Evolutionary conservation across 75 land plant genomes (phyloP).

Genomic region (Cunninghamia lanceolata): DNA sequence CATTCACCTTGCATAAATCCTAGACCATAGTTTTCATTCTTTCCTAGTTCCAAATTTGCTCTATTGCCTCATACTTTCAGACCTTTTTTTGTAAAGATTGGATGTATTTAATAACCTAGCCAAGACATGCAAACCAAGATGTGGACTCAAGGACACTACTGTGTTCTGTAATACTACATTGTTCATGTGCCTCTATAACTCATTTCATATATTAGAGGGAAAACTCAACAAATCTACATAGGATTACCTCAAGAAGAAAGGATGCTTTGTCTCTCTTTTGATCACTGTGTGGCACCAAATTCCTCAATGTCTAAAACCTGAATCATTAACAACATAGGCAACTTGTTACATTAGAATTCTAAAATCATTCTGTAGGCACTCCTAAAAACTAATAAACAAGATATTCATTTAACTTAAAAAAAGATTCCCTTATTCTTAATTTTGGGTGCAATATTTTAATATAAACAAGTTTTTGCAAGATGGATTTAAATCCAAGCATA

Average conservation of each 20-base stretch:
- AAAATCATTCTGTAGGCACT: background rate
- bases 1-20: conserved; percentile 31
- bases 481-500: background rate
- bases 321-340: conserved; percentile 5
- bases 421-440: background rate
- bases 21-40: conserved; percentile 74
- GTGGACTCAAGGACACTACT: background rate
- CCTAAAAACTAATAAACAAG: background rate
- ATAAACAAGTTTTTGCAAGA: background rate
- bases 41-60: conserved; percentile 59
- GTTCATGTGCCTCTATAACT: background rate
- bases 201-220: background rate
- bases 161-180: background rate
- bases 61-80: conserved; percentile 71
- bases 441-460: background rate
- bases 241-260: conserved; percentile 75
- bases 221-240: background rate
- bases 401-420: background rate
- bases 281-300: conserved; percentile 86
- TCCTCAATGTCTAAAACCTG: conserved; percentile 90
- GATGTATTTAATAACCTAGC: conserved; percentile 89
- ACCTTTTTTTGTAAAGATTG: conserved; percentile 82
- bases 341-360: background rate
- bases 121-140: background rate
- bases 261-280: conserved; percentile 98